Evolutionary conservation across 192 early-diverging fungal species (phyloP).

Genomic region (Backusella australiensis): DNA sequence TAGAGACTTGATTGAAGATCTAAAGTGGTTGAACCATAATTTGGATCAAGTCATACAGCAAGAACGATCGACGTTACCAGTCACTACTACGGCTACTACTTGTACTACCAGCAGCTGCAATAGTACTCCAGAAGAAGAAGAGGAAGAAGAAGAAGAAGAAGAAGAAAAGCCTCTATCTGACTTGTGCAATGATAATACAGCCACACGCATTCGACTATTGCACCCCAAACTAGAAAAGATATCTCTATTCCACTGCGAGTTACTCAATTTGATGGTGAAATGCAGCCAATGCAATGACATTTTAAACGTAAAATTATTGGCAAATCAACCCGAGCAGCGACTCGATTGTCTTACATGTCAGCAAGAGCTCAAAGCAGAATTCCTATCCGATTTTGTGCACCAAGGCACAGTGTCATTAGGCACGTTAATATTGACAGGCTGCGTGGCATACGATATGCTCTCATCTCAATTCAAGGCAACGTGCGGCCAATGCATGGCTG

Average conservation of each 20-base stretch:
- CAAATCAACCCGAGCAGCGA: background rate
- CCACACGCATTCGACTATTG: conserved; percentile 62
- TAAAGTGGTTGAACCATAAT: conserved; percentile 14
- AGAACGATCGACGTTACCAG: background rate
- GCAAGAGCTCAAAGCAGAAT: conserved; percentile 18
- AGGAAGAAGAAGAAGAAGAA: background rate
- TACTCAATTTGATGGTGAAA: conserved; percentile 61
- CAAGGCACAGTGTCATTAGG: conserved; percentile 55
- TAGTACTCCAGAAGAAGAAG: background rate
- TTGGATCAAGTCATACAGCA: background rate
- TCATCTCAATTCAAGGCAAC: conserved; percentile 66
- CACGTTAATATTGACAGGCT: conserved; percentile 70
- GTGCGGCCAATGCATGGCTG: conserved; percentile 64
- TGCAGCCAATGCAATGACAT: conserved; percentile 75
- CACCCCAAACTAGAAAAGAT: conserved; percentile 59
- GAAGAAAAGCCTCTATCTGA: background rate
- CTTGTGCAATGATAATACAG: background rate
- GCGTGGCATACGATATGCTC: conserved; percentile 67
- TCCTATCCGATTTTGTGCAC: conserved; percentile 45
- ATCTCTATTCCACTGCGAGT: conserved; percentile 60
- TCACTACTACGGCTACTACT: background rate
- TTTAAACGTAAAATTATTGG: conserved; percentile 36
- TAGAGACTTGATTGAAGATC: background rate
- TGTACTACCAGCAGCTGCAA: background rate
- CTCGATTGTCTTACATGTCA: conserved; percentile 24